These are phyloP conservation scores for Yamadazyma sp. DNA, from an alignment of 1,139 yeast genomes.

Conservation along the genomic window DNA sequence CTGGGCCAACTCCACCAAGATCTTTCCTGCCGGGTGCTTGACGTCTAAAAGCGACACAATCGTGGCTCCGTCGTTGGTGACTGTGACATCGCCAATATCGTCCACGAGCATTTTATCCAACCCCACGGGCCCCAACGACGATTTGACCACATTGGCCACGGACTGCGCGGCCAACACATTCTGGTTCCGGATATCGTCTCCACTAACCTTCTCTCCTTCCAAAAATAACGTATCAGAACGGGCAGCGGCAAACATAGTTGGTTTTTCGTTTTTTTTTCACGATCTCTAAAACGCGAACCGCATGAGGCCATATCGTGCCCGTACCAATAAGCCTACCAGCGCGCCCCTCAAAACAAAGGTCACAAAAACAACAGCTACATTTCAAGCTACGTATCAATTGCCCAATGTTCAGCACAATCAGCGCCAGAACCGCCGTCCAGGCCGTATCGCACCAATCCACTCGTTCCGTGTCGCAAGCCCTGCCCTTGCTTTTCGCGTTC, in stretches of 20 bases:
- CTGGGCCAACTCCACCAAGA: slow-evolving; percentile 94
- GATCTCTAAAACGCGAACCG: too few relatives aligned
- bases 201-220: slow-evolving; percentile 94
- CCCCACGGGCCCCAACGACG: slow-evolving; percentile 97
- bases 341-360: neutral
- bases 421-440: neutral
- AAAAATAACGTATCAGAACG: slow-evolving; percentile 90
- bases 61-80: slow-evolving; percentile 98
- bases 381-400: neutral
- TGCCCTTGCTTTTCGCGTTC: neutral
- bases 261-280: slow-evolving; percentile 3
- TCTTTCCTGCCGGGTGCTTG: slow-evolving; percentile 98
- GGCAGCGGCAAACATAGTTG: slow-evolving; percentile 52
- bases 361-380: neutral
- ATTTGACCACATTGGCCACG: slow-evolving; percentile 95
- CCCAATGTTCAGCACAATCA: neutral
- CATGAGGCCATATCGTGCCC: neutral
- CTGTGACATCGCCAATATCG: slow-evolving; percentile 98
- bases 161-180: slow-evolving; percentile 95
- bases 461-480: neutral
- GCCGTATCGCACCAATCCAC: neutral
- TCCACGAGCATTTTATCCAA: slow-evolving; percentile 98
- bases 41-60: slow-evolving; percentile 88
- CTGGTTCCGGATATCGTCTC: slow-evolving; percentile 95
- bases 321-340: neutral